Base-by-base conservation (phyloP, 106 monocot species). In the Gastrodia elata region DNA sequence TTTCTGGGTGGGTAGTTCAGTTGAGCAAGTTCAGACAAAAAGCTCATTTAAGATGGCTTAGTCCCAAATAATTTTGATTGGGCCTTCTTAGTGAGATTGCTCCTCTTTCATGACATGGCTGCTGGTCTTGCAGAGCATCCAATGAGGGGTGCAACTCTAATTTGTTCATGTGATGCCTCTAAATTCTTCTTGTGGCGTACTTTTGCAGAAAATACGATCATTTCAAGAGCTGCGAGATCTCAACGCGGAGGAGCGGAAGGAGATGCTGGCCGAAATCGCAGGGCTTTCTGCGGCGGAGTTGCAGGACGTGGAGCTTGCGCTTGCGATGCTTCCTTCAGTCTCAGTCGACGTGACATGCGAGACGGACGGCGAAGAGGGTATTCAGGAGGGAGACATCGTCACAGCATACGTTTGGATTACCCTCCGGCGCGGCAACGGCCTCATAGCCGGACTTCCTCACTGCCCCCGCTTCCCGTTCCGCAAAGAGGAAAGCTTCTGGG, bases 361-460 rank as follows among this genome's bases (percentile, higher is more conserved):
- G 67, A 95, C 95, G 0, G 95, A 95, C 80, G 94, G 94, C 8
- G 94, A 95, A 79, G 89, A 95, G 72, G 91, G 89, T 32, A 85
- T 95, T n/a, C 95, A 95, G 78, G 91, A 91, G 67, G 89, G 91
- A 34, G 95, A 95, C 37, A 33, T 95, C 8, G 89, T 95, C 26
- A 89, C 95, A 6, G 85, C 91, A 87, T 80, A 83, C 73, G 85
- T 89, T 33, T 91, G 95, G 91, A 80, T 95, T 7, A 80, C 77
- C 13, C 81, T n/a, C n/a, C 76, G 71, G 39, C 89, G 89, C 20
- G 43, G 71, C 39, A 89, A 83, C 42, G 72, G 78, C 48, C 64
- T 80, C 3, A 77, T 26, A 18, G 76, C 43, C 27, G 76, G 79
- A 22, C 89, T 83, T 28, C 83, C 85, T 27, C 85, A 85, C 16